Evolutionary conservation across 2,329 filamentous ascomycete genomes (phyloP).

Genomic region (Neonectria sp.): DNA sequence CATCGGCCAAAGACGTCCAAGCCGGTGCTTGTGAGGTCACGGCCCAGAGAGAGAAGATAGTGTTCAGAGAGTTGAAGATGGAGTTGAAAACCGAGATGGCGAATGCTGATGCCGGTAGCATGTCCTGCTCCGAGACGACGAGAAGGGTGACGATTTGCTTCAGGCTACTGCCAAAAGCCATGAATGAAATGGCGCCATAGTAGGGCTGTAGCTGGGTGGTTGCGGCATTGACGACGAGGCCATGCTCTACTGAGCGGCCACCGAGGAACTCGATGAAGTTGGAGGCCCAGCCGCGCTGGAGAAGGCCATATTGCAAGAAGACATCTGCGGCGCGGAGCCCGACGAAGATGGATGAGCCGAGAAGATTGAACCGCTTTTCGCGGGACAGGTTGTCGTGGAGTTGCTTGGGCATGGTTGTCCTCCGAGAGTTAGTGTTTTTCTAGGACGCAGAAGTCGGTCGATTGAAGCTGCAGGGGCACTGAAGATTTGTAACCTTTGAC

Average conservation of each 20-base stretch:
- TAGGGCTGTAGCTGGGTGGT: constrained; percentile 64
- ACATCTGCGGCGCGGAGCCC: constrained; percentile 55
- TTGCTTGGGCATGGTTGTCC: background rate
- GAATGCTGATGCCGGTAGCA: constrained; percentile 60
- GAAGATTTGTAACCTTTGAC: background rate
- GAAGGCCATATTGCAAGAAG: constrained; percentile 51
- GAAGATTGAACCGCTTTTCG: background rate
- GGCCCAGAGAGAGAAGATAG: constrained; percentile 66
- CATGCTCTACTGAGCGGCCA: constrained; percentile 56
- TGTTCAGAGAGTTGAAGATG: constrained; percentile 68
- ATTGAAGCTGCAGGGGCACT: background rate
- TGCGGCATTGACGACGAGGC: constrained; percentile 52
- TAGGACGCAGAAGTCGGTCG: background rate
- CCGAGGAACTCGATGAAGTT: constrained; percentile 62
- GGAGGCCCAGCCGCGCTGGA: constrained; percentile 56
- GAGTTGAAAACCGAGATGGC: constrained; percentile 67
- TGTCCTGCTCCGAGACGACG: constrained; percentile 63
- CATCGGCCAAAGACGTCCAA: background rate
- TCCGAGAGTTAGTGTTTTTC: background rate
- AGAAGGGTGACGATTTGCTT: constrained; percentile 72
- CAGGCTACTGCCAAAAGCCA: constrained; percentile 65
- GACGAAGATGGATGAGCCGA: constrained; percentile 56
- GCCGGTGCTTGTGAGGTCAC: constrained; percentile 52
- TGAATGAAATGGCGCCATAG: constrained; percentile 65
- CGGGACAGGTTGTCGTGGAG: background rate